Percentiles rank a stretch among this genome's conserved stretches.
Evolutionary conservation across 441 rosid genomes (phyloP).

Genomic region (Dalechampia spathulata): DNA sequence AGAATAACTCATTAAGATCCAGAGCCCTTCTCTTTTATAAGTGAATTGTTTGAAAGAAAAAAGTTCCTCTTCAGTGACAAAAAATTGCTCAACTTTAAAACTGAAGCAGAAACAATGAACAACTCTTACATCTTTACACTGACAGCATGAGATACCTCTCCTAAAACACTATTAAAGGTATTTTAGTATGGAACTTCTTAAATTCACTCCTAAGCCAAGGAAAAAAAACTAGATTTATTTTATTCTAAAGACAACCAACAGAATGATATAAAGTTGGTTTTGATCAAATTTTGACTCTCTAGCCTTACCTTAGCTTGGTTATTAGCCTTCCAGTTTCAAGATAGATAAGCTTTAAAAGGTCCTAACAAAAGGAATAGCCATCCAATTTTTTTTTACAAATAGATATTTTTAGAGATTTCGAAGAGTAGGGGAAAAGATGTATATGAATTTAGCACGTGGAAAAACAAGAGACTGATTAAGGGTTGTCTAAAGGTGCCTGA

Average conservation of each 20-base stretch:
- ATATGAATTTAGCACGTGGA: neutral
- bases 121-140: neutral
- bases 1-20: conserved; percentile 1
- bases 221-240: neutral
- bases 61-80: neutral
- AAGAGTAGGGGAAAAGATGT: neutral
- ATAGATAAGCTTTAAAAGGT: neutral
- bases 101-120: neutral
- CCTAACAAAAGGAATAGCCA: too few relatives aligned
- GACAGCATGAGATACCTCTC: neutral
- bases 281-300: neutral
- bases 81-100: neutral
- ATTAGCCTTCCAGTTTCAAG: neutral
- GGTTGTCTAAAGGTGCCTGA: neutral
- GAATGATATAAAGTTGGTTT: neutral
- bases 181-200: neutral
- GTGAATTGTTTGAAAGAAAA: neutral
- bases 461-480: neutral
- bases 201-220: neutral
- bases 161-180: neutral
- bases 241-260: neutral
- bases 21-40: neutral
- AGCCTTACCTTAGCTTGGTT: neutral
- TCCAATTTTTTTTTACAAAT: too few relatives aligned
- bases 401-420: too few relatives aligned